Evolutionary conservation across 805 yeast species (phyloP), one percentile per base, ranked within the genome.

Genomic region (Candida sonorensis): DNA sequence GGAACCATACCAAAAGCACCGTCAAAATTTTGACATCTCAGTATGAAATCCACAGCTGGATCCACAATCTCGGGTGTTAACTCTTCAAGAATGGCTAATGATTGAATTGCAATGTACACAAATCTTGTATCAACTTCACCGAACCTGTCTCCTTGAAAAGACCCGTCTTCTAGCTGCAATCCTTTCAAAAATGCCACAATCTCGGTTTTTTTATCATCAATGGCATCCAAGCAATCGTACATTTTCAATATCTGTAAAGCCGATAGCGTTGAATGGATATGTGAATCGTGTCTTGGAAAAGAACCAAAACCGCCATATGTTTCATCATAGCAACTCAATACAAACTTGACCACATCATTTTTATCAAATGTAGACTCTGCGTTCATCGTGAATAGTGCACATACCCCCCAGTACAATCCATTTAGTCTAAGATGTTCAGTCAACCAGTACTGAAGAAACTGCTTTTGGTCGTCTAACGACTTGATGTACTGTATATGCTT

Each of bases 1-100:
- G 98, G 97, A 7, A 76, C 75, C 58, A 84, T 64, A 0, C 98
- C 98, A 64, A 82, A 92, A 0, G 94, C 95, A 4, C 98, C 99
- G 53, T 92, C 98, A 51, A 86, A 90, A 55, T 92, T 92, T 40
- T 71, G 79, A 57, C 98, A 92, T 23, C 51, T 50, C 31, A 69
- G 44, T 2, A 90, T 72, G 57, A 76, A 90, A 1, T 61, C 61
- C 1, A 75, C 77, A 0, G 95, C 86, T 0, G 74, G 73, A 11
- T 72, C 74, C 4, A 50, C 56, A 8, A 71, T 50, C 2, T 68
- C 66, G 6, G 70, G 62, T 15, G 41, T 40, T 40, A 90, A 61
- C 36, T 61, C 70, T 7, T 77, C 90, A 22, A 90, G 54, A 4
- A 90, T 66, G 1, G 85, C 71, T 33, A 92, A 62, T 0, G 83